These are phyloP conservation scores for Penicillium brasilianum DNA, from an alignment of 2,329 filamentous ascomycete genomes.

Conservation along the genomic window DNA sequence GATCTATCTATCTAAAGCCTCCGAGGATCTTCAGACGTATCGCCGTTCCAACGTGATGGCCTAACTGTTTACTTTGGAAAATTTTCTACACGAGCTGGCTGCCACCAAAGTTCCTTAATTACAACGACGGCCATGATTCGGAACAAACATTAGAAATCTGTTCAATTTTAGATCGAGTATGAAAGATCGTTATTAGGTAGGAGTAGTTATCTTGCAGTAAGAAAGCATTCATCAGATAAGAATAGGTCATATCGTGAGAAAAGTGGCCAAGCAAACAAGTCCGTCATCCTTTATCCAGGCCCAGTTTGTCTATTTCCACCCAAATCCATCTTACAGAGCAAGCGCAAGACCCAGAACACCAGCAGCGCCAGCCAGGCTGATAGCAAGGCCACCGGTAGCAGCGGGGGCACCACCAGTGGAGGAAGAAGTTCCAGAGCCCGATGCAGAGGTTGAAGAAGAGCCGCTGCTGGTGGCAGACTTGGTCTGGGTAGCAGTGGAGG, in stretches of 20 bases:
- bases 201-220: neutral
- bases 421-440: conserved; percentile 15
- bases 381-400: conserved; percentile 23
- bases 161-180: neutral
- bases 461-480: neutral
- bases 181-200: neutral
- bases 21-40: too few relatives aligned
- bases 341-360: conserved; percentile 29
- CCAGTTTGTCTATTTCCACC: neutral
- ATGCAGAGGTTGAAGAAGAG: conserved; percentile 10
- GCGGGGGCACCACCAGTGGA: conserved; percentile 20
- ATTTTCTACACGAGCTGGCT: neutral
- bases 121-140: too few relatives aligned
- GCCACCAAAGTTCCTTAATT: neutral
- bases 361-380: conserved; percentile 24
- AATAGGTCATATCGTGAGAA: neutral
- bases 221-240: neutral
- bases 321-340: conserved; percentile 15
- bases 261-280: neutral
- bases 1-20: too few relatives aligned
- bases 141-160: neutral
- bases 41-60: too few relatives aligned
- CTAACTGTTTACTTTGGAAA: too few relatives aligned
- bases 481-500: conserved; percentile 8
- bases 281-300: too few relatives aligned